Evolutionary conservation across 495 filamentous ascomycete genomes (phyloP).

Genomic region (Penicillium subrubescens): DNA sequence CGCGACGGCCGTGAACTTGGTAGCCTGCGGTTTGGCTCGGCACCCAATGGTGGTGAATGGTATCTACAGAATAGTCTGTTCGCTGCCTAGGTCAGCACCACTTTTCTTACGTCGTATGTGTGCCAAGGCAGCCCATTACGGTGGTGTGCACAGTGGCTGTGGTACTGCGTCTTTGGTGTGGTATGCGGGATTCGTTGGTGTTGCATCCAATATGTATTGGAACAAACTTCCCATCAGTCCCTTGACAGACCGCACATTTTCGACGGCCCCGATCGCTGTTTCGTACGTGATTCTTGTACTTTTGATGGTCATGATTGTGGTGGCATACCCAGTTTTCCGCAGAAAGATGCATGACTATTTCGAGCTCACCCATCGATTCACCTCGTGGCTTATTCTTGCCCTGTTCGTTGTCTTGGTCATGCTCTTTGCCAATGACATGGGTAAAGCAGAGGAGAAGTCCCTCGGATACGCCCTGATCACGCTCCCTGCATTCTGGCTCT

Average conservation of each 20-base stretch:
- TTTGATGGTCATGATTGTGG: constrained; percentile 36
- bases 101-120: constrained; percentile 58
- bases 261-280: constrained; percentile 21
- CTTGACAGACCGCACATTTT: constrained; percentile 12
- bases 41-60: constrained; percentile 70
- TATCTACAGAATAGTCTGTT: constrained; percentile 58
- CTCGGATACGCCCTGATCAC: constrained; percentile 42
- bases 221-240: constrained; percentile 18
- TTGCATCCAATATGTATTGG: constrained; percentile 41
- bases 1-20: constrained; percentile 46
- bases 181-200: constrained; percentile 56
- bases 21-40: constrained; percentile 54
- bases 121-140: constrained; percentile 70
- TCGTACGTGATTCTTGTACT: constrained; percentile 28
- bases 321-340: constrained; percentile 54
- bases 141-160: constrained; percentile 69
- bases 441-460: constrained; percentile 21
- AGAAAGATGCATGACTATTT: constrained; percentile 62
- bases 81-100: constrained; percentile 55
- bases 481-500: constrained; percentile 69
- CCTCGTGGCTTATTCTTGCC: constrained; percentile 61
- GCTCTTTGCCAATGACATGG: constrained; percentile 29
- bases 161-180: constrained; percentile 64
- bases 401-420: constrained; percentile 59
- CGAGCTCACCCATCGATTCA: constrained; percentile 67